These are phyloP conservation scores for Arxiozyma telluris DNA, from an alignment of 1,139 yeast genomes.

Conservation along the genomic window DNA sequence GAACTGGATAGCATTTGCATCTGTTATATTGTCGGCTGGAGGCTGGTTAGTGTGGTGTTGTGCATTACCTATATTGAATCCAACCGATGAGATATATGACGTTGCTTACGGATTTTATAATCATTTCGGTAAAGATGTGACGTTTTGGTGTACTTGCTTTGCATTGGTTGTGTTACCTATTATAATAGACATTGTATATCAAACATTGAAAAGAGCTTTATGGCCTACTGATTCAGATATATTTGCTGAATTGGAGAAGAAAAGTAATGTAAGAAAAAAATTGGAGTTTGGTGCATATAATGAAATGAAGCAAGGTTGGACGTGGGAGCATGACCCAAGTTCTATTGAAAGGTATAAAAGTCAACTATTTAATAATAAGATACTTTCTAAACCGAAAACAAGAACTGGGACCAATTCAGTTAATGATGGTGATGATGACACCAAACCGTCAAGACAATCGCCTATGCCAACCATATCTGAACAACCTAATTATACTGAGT, in stretches of 20 bases:
- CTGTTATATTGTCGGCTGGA: slow-evolving; percentile 63
- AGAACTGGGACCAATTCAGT: slow-evolving; percentile 13
- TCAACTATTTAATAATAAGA: slow-evolving; percentile 11
- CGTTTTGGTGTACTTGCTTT: slow-evolving; percentile 79
- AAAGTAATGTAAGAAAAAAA: slow-evolving; percentile 52
- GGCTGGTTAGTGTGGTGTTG: slow-evolving; percentile 90
- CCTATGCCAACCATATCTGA: neutral
- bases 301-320: slow-evolving; percentile 80
- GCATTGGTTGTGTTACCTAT: slow-evolving; percentile 49
- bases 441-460: slow-evolving; percentile 36
- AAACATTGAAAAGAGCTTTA: slow-evolving; percentile 47
- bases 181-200: slow-evolving; percentile 55
- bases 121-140: slow-evolving; percentile 66
- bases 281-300: slow-evolving; percentile 65
- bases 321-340: slow-evolving; percentile 38
- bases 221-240: slow-evolving; percentile 69
- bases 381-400: slow-evolving; percentile 1
- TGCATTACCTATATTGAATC: slow-evolving; percentile 60
- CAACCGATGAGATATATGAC: slow-evolving; percentile 55
- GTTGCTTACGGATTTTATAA: slow-evolving; percentile 60
- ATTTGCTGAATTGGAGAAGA: slow-evolving; percentile 70
- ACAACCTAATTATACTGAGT: neutral
- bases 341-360: slow-evolving; percentile 23
- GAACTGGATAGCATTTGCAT: slow-evolving; percentile 61
- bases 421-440: slow-evolving; percentile 35